These are phyloP conservation scores for Ogataea paraovalis DNA, from an alignment of 805 yeast genomes.

Conservation along the genomic window DNA sequence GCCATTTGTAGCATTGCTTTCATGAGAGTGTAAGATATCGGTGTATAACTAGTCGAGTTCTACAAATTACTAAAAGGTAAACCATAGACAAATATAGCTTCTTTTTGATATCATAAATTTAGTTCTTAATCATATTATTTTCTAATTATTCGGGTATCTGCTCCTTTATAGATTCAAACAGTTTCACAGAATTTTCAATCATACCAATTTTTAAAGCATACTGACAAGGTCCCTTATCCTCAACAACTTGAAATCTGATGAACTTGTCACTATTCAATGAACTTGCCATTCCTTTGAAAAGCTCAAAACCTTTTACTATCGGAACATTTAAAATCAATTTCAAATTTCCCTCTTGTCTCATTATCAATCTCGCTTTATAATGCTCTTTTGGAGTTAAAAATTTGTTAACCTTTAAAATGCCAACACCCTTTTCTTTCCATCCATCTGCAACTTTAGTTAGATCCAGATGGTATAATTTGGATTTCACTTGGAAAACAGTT, in stretches of 20 bases:
- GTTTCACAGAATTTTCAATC: slow-evolving; percentile 53
- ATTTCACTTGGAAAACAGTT: slow-evolving; percentile 62
- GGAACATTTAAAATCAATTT: slow-evolving; percentile 79
- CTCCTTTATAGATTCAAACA: slow-evolving; percentile 48
- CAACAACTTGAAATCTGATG: slow-evolving; percentile 67
- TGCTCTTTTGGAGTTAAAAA: slow-evolving; percentile 24
- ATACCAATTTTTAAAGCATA: slow-evolving; percentile 74
- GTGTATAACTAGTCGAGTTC: not conserved
- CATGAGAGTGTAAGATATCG: slow-evolving; percentile 30
- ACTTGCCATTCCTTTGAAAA: slow-evolving; percentile 79
- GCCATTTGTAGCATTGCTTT: slow-evolving; percentile 88
- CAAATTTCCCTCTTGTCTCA: slow-evolving; percentile 86
- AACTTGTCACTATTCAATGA: slow-evolving; percentile 83
- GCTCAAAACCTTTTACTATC: slow-evolving; percentile 54
- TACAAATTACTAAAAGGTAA: too few relatives aligned
- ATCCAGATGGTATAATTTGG: slow-evolving; percentile 75
- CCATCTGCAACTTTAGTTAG: slow-evolving; percentile 64
- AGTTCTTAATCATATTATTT: slow-evolving; percentile 1
- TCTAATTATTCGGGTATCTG: slow-evolving; percentile 25
- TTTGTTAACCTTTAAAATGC: slow-evolving; percentile 74
- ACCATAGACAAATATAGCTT: not conserved
- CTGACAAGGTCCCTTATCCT: slow-evolving; percentile 66
- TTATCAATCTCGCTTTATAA: slow-evolving; percentile 63
- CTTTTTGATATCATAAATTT: not conserved
- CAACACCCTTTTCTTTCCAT: slow-evolving; percentile 96